These are phyloP conservation scores for Sechiopsis laciniata DNA, from an alignment of 306 rosid species.

Conservation along the genomic window DNA sequence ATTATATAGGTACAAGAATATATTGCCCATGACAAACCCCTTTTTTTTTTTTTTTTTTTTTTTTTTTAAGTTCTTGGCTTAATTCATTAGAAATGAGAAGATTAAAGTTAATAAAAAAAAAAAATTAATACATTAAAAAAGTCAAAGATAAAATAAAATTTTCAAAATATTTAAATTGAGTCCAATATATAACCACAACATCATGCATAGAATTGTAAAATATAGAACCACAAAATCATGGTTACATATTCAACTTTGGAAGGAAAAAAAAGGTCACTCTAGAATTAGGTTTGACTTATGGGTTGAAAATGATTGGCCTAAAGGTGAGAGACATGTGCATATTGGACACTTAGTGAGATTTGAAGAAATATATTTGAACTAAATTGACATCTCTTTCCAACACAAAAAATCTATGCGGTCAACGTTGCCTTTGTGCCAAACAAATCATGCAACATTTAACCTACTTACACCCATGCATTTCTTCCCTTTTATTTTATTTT, in stretches of 20 bases:
- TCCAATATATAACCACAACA: neutral
- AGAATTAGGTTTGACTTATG: neutral
- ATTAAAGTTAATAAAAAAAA: neutral
- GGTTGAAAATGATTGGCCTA: slow-evolving; percentile 10
- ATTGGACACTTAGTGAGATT: neutral
- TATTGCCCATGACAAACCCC: neutral
- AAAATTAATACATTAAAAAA: neutral
- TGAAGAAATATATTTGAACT: slow-evolving; percentile 7
- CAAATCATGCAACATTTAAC: slow-evolving; percentile 13
- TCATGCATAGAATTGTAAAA: neutral
- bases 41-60: neutral
- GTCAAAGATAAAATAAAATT: neutral
- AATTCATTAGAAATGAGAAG: neutral
- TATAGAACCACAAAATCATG: neutral
- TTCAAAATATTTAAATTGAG: neutral
- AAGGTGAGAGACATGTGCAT: slow-evolving; percentile 13
- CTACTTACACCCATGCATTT: neutral
- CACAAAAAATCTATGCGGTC: neutral
- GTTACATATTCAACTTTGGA: neutral
- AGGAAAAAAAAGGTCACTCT: neutral
- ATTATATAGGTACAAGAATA: neutral
- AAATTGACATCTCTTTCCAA: slow-evolving; percentile 5
- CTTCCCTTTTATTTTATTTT: neutral
- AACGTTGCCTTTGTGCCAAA: neutral
- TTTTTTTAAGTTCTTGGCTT: neutral